Evolutionary conservation across 495 filamentous ascomycete genomes (phyloP), one percentile per base, ranked within the genome.

Genomic region (Trichoderma reesei): DNA sequence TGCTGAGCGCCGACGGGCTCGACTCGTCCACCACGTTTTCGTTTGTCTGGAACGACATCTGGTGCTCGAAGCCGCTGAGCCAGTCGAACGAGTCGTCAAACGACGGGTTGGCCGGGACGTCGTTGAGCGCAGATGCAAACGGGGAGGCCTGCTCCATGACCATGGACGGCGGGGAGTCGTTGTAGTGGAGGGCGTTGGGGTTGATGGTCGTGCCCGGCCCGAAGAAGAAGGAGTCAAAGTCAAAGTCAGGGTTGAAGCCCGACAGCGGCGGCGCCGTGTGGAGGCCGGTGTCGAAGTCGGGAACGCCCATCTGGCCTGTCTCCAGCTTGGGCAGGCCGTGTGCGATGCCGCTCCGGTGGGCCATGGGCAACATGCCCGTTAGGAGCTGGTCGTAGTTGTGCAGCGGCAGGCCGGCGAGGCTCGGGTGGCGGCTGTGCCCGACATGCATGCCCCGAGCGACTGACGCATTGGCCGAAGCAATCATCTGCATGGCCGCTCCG

Each of bases 1-100:
- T 94, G 74, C 92, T 96, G 70, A 96, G 91, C 31, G 89, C 93
- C 9, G 92, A 97, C 8, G 94, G 94, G 6, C 95, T 98, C 11
- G 94, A 97, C 46, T 89, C 91, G 67, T 96, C 94, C 61, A 97
- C 83, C 9, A 86, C 90, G 64, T 86, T 88, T 67, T 96, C 91
- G 65, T 86, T 85, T 61, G 72, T 76, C 63, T 84, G 80, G 73
- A 91, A 85, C 31, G 85, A 84, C 80, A 93, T 83, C 34, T 86
- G 81, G 65, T 88, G 82, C 60, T 93, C 91, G 72, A 92, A 91
- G 37, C 86, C 86, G 62, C 86, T 86, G 77, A 95, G 83, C 94
- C 94, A 98, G 66, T 90, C 88, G 68, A 92, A 93, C 64, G 82
- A 82, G 26, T 96, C 91, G 36, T 92, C 91, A 41, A 92, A 79